Evolutionary conservation across 257 asterid genomes (phyloP).

Genomic region (Lantana camara): DNA sequence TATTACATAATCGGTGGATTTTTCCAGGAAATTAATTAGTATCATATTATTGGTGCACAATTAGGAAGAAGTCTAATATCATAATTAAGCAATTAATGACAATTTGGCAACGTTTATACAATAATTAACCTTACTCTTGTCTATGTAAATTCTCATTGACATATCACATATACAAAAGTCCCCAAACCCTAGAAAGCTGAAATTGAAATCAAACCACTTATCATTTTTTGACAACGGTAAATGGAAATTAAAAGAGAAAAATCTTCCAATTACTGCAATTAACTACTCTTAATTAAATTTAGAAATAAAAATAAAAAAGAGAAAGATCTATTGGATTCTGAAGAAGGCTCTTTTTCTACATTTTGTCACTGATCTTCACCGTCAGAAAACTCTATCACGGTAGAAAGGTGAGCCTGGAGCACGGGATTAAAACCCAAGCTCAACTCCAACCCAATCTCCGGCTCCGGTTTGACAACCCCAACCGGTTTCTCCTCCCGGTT

Average conservation of each 20-base stretch:
- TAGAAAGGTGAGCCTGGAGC: conserved; percentile 1
- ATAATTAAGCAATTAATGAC: too few species aligned
- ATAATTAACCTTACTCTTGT: neutral
- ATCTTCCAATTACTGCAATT: neutral
- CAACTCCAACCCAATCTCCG: conserved; percentile 48
- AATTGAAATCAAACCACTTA: neutral
- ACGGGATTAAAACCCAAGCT: conserved; percentile 41
- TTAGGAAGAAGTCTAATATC: too few species aligned
- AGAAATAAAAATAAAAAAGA: neutral
- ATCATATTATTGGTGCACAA: too few species aligned
- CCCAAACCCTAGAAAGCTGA: neutral
- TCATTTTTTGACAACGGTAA: neutral
- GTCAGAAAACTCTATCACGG: conserved; percentile 28
- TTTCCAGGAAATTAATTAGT: too few species aligned
- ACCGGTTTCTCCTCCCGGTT: conserved; percentile 23
- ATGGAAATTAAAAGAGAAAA: neutral
- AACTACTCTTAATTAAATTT: neutral
- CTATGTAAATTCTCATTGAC: neutral
- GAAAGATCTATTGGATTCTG: too few species aligned
- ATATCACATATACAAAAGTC: neutral
- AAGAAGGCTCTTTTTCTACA: neutral
- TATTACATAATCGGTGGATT: too few species aligned
- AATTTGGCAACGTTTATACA: neutral
- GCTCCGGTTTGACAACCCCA: conserved; percentile 28
- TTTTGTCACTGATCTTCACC: conserved; percentile 13